These are phyloP conservation scores for Leccinum subrobustum DNA, from an alignment of 1,284 basidiomycete genomes.

Conservation along the genomic window DNA sequence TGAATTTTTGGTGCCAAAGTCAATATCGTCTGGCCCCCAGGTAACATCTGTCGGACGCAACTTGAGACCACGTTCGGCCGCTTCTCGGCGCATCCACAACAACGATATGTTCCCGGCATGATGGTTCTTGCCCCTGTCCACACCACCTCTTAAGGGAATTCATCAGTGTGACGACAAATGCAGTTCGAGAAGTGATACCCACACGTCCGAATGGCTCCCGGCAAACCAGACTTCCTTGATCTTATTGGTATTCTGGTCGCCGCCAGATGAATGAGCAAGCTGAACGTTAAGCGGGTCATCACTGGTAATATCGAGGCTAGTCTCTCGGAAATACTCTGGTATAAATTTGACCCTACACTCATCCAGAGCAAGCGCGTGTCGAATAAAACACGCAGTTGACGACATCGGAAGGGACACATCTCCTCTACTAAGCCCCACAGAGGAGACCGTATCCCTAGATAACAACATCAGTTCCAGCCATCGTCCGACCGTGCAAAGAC, in stretches of 20 bases:
- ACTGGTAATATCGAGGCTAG: neutral
- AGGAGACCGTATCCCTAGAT: constrained; percentile 42
- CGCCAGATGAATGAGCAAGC: neutral
- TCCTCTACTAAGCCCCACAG: constrained; percentile 24
- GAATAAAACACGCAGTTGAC: constrained; percentile 28
- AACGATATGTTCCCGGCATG: constrained; percentile 18
- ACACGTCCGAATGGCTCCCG: constrained; percentile 28
- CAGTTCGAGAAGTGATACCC: neutral
- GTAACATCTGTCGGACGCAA: constrained; percentile 7
- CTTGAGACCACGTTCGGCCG: constrained; percentile 5
- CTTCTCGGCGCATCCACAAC: constrained; percentile 21
- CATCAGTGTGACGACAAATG: too few species aligned
- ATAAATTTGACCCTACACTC: constrained; percentile 38
- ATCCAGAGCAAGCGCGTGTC: constrained; percentile 37
- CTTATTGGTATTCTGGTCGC: too few species aligned
- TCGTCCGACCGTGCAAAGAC: neutral
- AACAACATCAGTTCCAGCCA: neutral
- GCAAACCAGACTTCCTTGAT: constrained; percentile 25
- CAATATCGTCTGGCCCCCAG: constrained; percentile 12
- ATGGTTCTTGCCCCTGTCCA: neutral
- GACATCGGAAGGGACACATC: constrained; percentile 21
- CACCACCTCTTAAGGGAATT: constrained; percentile 6
- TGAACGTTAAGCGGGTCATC: neutral
- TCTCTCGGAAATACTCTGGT: constrained; percentile 32
- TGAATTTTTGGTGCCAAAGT: constrained; percentile 16